phyloP scores from a whole-genome alignment of 257 asterid genomes.

The Eucommia ulmoides region DNA sequence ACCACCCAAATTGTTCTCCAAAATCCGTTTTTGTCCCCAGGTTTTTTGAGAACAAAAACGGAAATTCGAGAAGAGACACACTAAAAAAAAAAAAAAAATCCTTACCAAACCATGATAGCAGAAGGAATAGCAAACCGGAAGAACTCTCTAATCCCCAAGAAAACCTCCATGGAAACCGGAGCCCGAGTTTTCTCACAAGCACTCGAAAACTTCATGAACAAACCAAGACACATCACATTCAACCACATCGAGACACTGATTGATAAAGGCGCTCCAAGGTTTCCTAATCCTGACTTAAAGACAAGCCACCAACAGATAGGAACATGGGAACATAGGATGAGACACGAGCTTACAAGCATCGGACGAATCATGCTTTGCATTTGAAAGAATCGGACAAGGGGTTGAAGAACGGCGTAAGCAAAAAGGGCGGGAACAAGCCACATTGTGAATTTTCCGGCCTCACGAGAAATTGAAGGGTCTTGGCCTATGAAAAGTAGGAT shows the following conservation, averaged over 20 bases:
- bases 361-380: background rate
- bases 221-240: background rate
- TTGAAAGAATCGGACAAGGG: background rate
- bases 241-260: background rate
- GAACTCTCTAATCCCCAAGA: background rate
- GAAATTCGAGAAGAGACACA: background rate
- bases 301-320: background rate
- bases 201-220: background rate
- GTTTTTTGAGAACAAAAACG: too few species aligned
- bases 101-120: background rate
- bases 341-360: background rate
- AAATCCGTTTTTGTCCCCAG: too few species aligned
- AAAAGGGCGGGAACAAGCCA: conserved; percentile 1
- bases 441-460: background rate
- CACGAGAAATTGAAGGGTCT: background rate
- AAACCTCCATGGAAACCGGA: background rate
- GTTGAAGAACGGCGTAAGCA: background rate
- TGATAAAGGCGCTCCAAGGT: background rate
- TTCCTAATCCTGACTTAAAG: background rate
- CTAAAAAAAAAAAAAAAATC: background rate
- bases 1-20: too few species aligned
- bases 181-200: background rate
- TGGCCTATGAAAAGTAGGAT: background rate
- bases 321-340: background rate
- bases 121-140: background rate